Evolutionary conservation across 768 basidiomycete species (phyloP).

Genomic region (Tephrocybe sp.): DNA sequence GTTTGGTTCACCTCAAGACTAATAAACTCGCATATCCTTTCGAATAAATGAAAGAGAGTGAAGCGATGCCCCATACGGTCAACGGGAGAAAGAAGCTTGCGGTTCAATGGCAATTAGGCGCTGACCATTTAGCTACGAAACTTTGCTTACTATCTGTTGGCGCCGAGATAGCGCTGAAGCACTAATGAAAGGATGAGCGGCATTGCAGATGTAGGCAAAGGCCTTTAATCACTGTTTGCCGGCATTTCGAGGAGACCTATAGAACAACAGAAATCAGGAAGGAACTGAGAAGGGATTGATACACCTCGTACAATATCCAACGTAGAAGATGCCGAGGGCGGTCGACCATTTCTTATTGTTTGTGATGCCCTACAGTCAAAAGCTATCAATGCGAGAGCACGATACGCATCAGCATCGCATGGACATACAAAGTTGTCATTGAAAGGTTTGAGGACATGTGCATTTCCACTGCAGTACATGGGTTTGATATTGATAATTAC

Average conservation of each 20-base stretch:
- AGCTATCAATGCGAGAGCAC: too few relatives aligned
- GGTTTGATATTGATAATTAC: background rate
- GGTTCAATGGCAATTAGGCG: too few relatives aligned
- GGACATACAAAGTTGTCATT: slow-evolving; percentile 47
- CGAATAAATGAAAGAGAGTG: slow-evolving; percentile 51
- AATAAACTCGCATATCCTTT: slow-evolving; percentile 51
- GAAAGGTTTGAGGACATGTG: slow-evolving; percentile 47
- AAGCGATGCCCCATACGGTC: slow-evolving; percentile 50
- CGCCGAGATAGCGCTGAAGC: slow-evolving; percentile 53
- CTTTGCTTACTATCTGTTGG: slow-evolving; percentile 47
- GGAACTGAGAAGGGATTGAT: background rate
- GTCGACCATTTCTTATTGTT: slow-evolving; percentile 55
- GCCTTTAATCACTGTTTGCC: slow-evolving; percentile 39
- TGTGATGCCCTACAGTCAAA: slow-evolving; percentile 39
- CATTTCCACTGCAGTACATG: slow-evolving; percentile 42
- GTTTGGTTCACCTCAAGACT: slow-evolving; percentile 37
- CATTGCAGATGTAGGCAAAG: too few relatives aligned
- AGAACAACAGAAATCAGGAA: too few relatives aligned
- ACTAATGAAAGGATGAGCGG: slow-evolving; percentile 26
- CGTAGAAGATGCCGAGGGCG: slow-evolving; percentile 56
- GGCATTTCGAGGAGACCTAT: slow-evolving; percentile 52
- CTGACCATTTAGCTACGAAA: background rate
- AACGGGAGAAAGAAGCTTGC: slow-evolving; percentile 52
- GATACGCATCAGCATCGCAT: too few relatives aligned
- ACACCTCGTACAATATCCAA: slow-evolving; percentile 42